Evolutionary conservation across 306 rosid species (phyloP).

Genomic region (Dalbergia cochinchinensis): DNA sequence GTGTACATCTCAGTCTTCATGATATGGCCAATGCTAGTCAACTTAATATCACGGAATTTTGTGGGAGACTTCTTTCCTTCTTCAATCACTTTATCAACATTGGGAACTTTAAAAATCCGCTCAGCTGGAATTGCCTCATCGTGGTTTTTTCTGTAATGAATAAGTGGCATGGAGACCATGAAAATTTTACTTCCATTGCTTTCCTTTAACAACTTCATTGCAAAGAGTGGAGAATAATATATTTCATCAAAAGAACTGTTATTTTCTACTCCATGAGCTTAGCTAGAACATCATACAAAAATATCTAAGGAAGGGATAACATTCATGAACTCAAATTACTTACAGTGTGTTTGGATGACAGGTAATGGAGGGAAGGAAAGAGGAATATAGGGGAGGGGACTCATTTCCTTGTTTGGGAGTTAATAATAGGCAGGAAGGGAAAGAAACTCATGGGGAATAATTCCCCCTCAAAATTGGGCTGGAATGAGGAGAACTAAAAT

Average conservation of each 20-base stretch:
- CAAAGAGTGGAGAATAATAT: conserved; percentile 35
- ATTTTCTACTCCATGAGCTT: background rate
- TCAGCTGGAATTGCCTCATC: conserved; percentile 65
- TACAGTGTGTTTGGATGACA: background rate
- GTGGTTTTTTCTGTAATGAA: conserved; percentile 71
- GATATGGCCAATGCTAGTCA: conserved; percentile 54
- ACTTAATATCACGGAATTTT: conserved; percentile 70
- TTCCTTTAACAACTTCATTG: background rate
- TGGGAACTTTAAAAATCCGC: conserved; percentile 75
- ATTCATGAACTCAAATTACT: conserved; percentile 3
- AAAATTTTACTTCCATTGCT: conserved; percentile 17
- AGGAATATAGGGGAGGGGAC: too few relatives aligned
- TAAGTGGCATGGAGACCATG: conserved; percentile 30
- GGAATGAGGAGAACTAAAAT: too few relatives aligned
- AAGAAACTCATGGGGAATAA: too few relatives aligned
- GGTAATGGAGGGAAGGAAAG: too few relatives aligned
- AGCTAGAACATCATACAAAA: conserved; percentile 20
- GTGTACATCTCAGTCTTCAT: conserved; percentile 74
- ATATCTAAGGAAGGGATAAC: conserved; percentile 9
- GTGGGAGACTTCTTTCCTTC: conserved; percentile 79
- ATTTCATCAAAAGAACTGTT: conserved; percentile 12
- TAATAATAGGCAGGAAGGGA: too few relatives aligned
- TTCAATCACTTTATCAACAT: conserved; percentile 71
- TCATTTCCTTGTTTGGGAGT: too few relatives aligned
- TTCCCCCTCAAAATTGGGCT: too few relatives aligned